Percentiles rank a stretch among this genome's conserved stretches.
phyloP scores from a whole-genome alignment of 2,329 filamentous ascomycete genomes.

The Venturia asperata region DNA sequence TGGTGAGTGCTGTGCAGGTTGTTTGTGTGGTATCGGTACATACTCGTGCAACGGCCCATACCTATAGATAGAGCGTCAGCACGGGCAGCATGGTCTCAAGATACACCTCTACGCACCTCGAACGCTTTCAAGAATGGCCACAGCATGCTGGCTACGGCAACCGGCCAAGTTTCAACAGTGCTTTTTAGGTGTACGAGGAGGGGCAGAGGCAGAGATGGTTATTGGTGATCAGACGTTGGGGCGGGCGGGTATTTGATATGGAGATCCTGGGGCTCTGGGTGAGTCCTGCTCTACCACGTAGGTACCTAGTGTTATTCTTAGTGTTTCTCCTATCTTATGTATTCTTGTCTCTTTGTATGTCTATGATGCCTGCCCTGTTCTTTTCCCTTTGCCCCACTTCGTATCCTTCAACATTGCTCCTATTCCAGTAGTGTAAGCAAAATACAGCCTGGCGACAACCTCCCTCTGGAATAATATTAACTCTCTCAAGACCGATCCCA shows the following conservation, averaged over 20 bases:
- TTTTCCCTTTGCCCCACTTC: not conserved
- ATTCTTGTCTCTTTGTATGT: not conserved
- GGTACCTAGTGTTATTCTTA: not conserved
- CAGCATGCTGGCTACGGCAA: constrained; percentile 11
- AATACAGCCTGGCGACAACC: not conserved
- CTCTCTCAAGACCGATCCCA: not conserved
- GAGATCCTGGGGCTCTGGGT: not conserved
- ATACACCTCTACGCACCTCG: constrained; percentile 10
- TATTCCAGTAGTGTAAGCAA: not conserved
- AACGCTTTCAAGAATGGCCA: constrained; percentile 15
- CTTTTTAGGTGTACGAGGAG: not conserved
- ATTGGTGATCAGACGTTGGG: constrained; percentile 6
- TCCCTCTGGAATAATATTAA: not conserved
- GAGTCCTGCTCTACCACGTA: not conserved
- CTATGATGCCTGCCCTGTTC: not conserved
- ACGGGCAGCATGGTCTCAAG: not conserved
- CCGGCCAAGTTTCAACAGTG: not conserved
- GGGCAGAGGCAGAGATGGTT: not conserved
- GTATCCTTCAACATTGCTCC: not conserved
- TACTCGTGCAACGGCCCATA: constrained; percentile 34
- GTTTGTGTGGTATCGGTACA: constrained; percentile 20
- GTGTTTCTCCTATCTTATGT: not conserved
- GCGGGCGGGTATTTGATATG: not conserved
- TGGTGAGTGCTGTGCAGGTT: not conserved
- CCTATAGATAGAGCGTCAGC: constrained; percentile 24